Evolutionary conservation across 2,329 filamentous ascomycete genomes (phyloP), one percentile per base, ranked within the genome.

Genomic region (Chrysoporthe puriensis): DNA sequence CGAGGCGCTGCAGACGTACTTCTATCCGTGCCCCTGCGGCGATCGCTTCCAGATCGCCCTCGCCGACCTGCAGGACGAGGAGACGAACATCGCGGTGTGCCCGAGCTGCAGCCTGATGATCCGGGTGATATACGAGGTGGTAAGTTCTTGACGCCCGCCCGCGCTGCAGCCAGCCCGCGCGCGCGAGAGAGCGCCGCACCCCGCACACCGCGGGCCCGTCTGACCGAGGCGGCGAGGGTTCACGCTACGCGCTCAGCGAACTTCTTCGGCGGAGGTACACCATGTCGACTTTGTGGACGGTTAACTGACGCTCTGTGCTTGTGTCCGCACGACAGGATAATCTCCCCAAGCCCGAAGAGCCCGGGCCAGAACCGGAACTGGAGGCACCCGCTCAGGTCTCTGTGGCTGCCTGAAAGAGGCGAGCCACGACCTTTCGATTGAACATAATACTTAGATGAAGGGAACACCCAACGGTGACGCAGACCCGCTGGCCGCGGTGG

Each of bases 81-180:
- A 95, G 78, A 81, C 76, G 70, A 94, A 98, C 73, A 94, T 99
- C 76, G 96, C 92, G n/a, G 92, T 98, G 13, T 99, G 96, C 75
- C 96, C 96, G 32, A 97, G 94, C 77, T 99, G 96, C 80, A 97
- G 94, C 79, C 82, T 99, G 74, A 97, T 97, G 93, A 97, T 99
- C 67, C 83, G 91, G 68, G 94, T 99, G 16, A 96, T 99, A 59
- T 99, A 94, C 74, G 96, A 98, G 72, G 79, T 88, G 76, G 93
- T 96, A 79, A 74, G 90, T 40, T 16, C 16, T 16, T 16, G 40
- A 7, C 6, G 13, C n/a, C 14, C 14, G 26, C 26, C 16, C 44
- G 14, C 44, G 13, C 44, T n/a, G 44, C 11, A 40, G 36, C 36
- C 36, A 5, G 36, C 36, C 6, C 36, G 36, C 36, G 36, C 36